Conservation (phyloP, 1,284 basidiomycete genomes). For the Cryptococcus sp. region DNA sequence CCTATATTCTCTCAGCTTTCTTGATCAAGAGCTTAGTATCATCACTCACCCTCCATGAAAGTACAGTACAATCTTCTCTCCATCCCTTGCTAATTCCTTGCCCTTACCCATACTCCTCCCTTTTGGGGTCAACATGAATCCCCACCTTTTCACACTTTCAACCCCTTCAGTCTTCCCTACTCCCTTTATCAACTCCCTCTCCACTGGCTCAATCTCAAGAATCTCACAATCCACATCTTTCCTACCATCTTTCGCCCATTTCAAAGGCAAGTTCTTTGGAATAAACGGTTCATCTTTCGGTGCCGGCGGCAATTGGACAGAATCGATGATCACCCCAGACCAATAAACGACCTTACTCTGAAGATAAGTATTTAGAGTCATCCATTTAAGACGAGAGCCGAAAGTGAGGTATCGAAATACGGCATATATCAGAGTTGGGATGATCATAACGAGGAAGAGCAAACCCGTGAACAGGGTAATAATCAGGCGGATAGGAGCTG, state of each 20-base stretch:
- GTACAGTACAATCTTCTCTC: slow-evolving; percentile 28
- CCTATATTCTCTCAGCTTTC: slow-evolving; percentile 9
- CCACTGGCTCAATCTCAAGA: slow-evolving; percentile 5
- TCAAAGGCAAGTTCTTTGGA: slow-evolving; percentile 1
- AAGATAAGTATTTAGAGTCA: slow-evolving; percentile 1
- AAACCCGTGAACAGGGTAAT: background rate
- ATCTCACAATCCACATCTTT: slow-evolving; percentile 5
- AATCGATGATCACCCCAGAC: background rate
- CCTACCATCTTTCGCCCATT: slow-evolving; percentile 6
- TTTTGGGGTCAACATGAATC: slow-evolving; percentile 18
- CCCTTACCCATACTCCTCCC: slow-evolving; percentile 1
- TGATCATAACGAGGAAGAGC: background rate
- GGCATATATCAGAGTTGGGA: background rate
- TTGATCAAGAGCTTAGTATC: slow-evolving; percentile 7
- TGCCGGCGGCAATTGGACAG: background rate
- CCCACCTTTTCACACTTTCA: slow-evolving; percentile 3
- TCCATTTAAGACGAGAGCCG: slow-evolving; percentile 6
- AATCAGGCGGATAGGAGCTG: background rate
- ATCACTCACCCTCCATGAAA: slow-evolving; percentile 26
- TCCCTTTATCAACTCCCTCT: slow-evolving; percentile 3
- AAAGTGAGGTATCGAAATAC: background rate
- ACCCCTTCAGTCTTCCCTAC: slow-evolving; percentile 6
- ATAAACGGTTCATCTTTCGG: background rate
- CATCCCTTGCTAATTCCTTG: slow-evolving; percentile 5
- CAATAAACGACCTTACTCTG: slow-evolving; percentile 2